Percentiles rank a stretch among this genome's conserved stretches.
These are phyloP conservation scores for Dioscorea cayenensis DNA, from an alignment of 116 monocot species.

Conservation along the genomic window DNA sequence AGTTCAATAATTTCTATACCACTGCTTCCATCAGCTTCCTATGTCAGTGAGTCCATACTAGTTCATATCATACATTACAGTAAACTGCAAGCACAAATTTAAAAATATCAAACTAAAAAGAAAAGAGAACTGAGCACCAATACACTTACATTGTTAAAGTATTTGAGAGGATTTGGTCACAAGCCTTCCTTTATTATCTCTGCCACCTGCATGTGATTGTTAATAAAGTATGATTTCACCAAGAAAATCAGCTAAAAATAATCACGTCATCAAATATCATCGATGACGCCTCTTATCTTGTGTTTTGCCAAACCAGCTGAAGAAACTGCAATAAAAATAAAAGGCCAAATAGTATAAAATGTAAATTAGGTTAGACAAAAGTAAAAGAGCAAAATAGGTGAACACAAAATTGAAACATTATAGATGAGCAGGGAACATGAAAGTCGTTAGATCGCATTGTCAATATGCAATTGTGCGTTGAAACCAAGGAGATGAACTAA, in stretches of 20 bases:
- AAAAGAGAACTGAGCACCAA: background rate
- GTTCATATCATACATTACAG: background rate
- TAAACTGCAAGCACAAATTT: background rate
- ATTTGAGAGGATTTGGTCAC: conserved; percentile 11
- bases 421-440: background rate
- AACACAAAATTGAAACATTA: background rate
- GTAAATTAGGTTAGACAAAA: background rate
- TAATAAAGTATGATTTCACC: background rate
- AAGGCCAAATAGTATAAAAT: background rate
- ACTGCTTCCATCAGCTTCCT: conserved; percentile 3
- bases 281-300: background rate
- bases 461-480: no score
- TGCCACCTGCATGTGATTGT: conserved; percentile 1
- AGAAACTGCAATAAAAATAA: conserved; percentile 7
- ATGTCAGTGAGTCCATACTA: background rate
- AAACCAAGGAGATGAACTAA: background rate
- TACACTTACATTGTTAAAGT: conserved; percentile 8
- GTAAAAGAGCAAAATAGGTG: background rate
- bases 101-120: background rate
- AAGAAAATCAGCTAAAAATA: background rate
- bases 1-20: no score
- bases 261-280: conserved; percentile 3
- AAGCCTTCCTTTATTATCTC: conserved; percentile 9
- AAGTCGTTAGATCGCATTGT: background rate
- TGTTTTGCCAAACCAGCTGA: conserved; percentile 5